phyloP scores from a whole-genome alignment of 2,329 filamentous ascomycete species.

The Colletotrichum sp. region DNA sequence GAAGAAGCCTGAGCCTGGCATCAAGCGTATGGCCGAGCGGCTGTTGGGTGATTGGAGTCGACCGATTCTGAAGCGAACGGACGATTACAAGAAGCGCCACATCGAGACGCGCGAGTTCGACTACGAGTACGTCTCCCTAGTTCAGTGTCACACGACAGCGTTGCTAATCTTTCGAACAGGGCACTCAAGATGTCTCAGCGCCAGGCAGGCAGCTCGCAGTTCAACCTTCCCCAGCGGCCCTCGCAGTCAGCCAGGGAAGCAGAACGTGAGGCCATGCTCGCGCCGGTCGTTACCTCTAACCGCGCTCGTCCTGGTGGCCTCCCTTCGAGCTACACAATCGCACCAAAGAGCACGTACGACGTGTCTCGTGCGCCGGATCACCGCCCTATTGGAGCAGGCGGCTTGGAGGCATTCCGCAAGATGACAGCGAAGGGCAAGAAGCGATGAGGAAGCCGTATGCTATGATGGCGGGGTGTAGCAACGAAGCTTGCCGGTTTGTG shows the following conservation, averaged over 20 bases:
- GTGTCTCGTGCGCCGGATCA: slow-evolving; percentile 55
- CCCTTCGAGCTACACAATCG: slow-evolving; percentile 63
- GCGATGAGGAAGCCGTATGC: slow-evolving; percentile 21
- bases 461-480: background rate
- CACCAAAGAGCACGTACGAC: slow-evolving; percentile 67
- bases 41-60: slow-evolving; percentile 96
- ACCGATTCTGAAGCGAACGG: slow-evolving; percentile 90
- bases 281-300: slow-evolving; percentile 59
- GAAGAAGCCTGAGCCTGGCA: slow-evolving; percentile 83
- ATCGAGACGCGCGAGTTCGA: slow-evolving; percentile 69
- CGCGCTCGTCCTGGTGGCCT: slow-evolving; percentile 61
- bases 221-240: slow-evolving; percentile 56
- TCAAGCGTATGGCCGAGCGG: slow-evolving; percentile 93
- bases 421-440: slow-evolving; percentile 71
- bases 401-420: slow-evolving; percentile 68
- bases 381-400: slow-evolving; percentile 66
- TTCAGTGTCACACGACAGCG: background rate
- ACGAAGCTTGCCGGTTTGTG: background rate
- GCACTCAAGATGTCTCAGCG: slow-evolving; percentile 60
- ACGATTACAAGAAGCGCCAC: slow-evolving; percentile 89
- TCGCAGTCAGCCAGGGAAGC: slow-evolving; percentile 46
- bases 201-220: slow-evolving; percentile 49
- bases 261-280: slow-evolving; percentile 65
- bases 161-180: slow-evolving; percentile 35
- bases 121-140: slow-evolving; percentile 51